Conservation (phyloP, 1,284 basidiomycete species). For the Acaromyces ingoldii region DNA sequence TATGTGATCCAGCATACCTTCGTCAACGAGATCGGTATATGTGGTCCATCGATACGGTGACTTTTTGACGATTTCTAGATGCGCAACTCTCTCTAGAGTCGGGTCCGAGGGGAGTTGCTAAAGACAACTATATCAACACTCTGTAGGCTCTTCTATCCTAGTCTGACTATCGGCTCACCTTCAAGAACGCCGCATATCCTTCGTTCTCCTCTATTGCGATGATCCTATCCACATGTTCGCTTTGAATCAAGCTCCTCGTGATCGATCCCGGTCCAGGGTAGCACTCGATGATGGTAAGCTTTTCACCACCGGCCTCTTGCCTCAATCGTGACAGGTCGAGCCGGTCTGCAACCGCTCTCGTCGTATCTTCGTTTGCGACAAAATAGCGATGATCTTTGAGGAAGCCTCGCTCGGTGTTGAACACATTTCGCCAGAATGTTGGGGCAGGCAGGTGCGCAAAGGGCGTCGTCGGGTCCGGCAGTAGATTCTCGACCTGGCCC, state of each 20-base stretch:
- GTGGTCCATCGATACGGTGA: not conserved
- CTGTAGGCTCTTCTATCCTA: too few relatives aligned
- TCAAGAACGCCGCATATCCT: conserved; percentile 15
- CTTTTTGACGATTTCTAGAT: too few relatives aligned
- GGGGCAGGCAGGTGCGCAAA: not conserved
- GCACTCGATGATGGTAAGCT: conserved; percentile 43
- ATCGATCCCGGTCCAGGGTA: conserved; percentile 46
- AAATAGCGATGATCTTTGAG: conserved; percentile 26
- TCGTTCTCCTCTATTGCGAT: conserved; percentile 36
- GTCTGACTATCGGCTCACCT: too few relatives aligned
- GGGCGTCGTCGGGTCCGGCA: too few relatives aligned
- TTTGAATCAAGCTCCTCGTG: conserved; percentile 31
- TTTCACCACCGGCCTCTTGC: conserved; percentile 19
- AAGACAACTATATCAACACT: too few relatives aligned
- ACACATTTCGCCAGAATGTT: not conserved
- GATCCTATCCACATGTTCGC: conserved; percentile 43
- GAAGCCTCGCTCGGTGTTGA: not conserved
- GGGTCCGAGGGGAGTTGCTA: too few relatives aligned
- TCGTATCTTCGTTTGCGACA: conserved; percentile 29
- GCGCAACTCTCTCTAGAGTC: too few relatives aligned
- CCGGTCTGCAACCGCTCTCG: conserved; percentile 17
- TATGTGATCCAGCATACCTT: not conserved
- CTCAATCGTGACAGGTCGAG: conserved; percentile 19
- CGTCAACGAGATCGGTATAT: not conserved
- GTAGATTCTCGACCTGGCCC: too few relatives aligned